Evolutionary conservation across 305 asterid species (phyloP).

Genomic region (Ajuga reptans): DNA sequence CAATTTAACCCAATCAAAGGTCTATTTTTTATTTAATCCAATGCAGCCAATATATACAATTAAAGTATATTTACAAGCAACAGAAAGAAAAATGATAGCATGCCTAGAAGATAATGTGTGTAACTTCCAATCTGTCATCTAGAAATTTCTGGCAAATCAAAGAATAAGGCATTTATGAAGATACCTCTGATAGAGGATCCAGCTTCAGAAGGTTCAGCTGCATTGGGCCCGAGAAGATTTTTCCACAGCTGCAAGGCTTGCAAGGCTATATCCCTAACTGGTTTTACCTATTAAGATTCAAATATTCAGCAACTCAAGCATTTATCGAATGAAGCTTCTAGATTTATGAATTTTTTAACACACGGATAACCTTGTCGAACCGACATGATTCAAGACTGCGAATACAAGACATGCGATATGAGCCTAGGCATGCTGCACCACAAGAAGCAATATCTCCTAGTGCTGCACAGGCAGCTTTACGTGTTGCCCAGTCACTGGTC

Average conservation of each 20-base stretch:
- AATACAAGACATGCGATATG: constrained; percentile 62
- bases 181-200: constrained; percentile 84
- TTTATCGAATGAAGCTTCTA: constrained; percentile 17
- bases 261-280: constrained; percentile 81
- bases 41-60: neutral
- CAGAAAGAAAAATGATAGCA: neutral
- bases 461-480: constrained; percentile 83
- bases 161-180: constrained; percentile 11
- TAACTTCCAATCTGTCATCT: neutral
- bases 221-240: constrained; percentile 58
- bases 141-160: constrained; percentile 2
- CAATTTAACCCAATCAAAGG: neutral
- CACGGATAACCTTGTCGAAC: constrained; percentile 69
- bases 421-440: constrained; percentile 55
- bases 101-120: neutral
- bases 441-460: constrained; percentile 80
- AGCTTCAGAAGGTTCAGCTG: constrained; percentile 85
- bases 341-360: constrained; percentile 14
- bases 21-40: neutral
- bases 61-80: constrained; percentile 1
- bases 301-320: constrained; percentile 22
- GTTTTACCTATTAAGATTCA: constrained; percentile 58
- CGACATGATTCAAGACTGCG: constrained; percentile 84
- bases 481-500: constrained; percentile 83
- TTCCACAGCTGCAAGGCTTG: constrained; percentile 89